Base-by-base conservation (phyloP, 2,329 filamentous ascomycete species). In the Fusarium globosum region DNA sequence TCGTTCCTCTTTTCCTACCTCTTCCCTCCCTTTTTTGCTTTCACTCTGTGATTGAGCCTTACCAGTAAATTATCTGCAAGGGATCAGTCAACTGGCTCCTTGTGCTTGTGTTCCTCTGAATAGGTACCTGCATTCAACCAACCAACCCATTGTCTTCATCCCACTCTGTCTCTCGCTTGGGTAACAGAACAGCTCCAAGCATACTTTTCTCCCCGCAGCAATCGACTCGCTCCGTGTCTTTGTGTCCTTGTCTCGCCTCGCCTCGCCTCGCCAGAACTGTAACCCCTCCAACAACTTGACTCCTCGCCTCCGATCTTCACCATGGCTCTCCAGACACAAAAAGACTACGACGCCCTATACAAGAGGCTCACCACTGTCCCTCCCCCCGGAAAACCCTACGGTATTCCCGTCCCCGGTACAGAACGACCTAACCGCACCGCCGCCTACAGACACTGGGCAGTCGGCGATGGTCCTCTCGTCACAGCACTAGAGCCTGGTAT, bases 381-480 rank as follows among this genome's bases (percentile, higher is more conserved):
- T 53, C 91, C 94, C 7, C 88, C 92, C 14, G 94, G 94, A 73
- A 85, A 89, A 55, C 93, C 95, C 2, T 96, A 96, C 80, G 93
- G 92, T 51, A 86, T 97, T 20, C 85, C 94, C 18, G 78, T 99
- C 26, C 92, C 94, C 2, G 93, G 93, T 71, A 92, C 92, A 52
- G 90, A 93, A 82, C 86, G 87, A 69, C 90, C 93, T 55, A 93
- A 91, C 68, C 91, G 95, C 75, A 93, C 88, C 56, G 85, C 90
- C 52, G 84, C 97, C 72, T 98, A 98, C 84, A 90, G 96, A 70
- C 92, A 97, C 83, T 97, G 92, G 90, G 89, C 89, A 73, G 92
- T 92, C 79, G 87, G 88, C 65, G 91, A 97, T 83, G 89, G 89
- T 67, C 88, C 89, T 49, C 86, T 97, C 64, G 83, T 97, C 46